These are phyloP conservation scores for Aegle marmelos DNA, from an alignment of 345 rosid genomes.

Conservation along the genomic window DNA sequence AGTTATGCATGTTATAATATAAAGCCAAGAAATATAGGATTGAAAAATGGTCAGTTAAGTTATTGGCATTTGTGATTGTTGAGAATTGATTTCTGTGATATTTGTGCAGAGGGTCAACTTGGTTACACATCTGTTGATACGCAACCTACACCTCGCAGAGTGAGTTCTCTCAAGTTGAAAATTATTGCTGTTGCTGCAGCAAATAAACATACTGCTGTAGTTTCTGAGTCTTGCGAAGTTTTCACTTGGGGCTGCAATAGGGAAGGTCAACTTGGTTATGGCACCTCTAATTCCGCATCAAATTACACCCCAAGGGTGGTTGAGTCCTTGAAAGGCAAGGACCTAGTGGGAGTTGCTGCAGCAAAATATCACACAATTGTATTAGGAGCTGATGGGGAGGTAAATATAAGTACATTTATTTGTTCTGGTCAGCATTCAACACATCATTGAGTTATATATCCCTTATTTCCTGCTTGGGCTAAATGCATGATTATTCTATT, in stretches of 20 bases:
- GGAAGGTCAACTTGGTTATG: conserved; percentile 99
- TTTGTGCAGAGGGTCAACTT: conserved; percentile 89
- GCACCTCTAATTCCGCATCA: conserved; percentile 97
- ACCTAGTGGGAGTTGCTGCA: conserved; percentile 55
- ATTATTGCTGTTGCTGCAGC: conserved; percentile 94
- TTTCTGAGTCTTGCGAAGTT: conserved; percentile 88
- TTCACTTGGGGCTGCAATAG: conserved; percentile 98
- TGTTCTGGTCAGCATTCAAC: background rate
- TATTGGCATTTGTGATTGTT: conserved; percentile 10
- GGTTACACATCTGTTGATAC: conserved; percentile 95
- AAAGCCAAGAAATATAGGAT: conserved; percentile 3
- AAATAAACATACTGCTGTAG: conserved; percentile 92
- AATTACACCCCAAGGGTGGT: conserved; percentile 91
- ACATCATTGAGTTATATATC: background rate
- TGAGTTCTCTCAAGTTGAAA: conserved; percentile 65
- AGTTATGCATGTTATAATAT: background rate
- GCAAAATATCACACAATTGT: conserved; percentile 93
- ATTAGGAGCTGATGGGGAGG: conserved; percentile 88
- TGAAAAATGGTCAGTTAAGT: background rate
- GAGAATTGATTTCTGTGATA: conserved; percentile 22
- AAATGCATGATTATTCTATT: background rate
- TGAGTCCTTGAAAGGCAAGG: conserved; percentile 86
- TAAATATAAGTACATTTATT: conserved; percentile 22
- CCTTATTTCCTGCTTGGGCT: background rate
- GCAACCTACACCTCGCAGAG: conserved; percentile 96